Base-by-base conservation (phyloP, 2,329 filamentous ascomycete species). In the Eutypa lata region DNA sequence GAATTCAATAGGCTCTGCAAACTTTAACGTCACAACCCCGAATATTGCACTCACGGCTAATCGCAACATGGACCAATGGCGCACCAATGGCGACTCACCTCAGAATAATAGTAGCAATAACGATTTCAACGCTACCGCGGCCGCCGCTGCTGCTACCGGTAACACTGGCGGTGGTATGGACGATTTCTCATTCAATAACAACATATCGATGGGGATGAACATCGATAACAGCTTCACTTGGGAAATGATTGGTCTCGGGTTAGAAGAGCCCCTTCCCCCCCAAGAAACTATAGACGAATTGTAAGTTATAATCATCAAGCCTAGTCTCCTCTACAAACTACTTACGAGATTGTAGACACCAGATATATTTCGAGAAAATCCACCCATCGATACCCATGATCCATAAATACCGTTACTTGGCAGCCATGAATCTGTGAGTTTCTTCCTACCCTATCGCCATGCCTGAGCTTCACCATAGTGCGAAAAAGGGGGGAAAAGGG, bases 331-430 rank as follows among this genome's bases (percentile, higher is more conserved):
- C 28, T 14, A 6, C 26, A 31, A 10, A 6, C 10, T 5, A 31
- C 26, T 31, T 10, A 31, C 26, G 26, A 31, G 26, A 10, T 31
- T 31, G 10, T 66, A 90, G 86, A 55, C 88, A 95, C 64, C 82
- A 89, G 62, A 84, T 94, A 24, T 99, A 89, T 71, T 97, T 97
- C 67, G 86, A 92, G 52, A 97, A 95, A 70, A 81, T 96, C 10
- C 90, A 97, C 65, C 87, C 89, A 0, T 91, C 90, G 0, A 65
- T 90, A 52, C 91, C 94, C 16, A 89, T 97, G 80, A 89, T 97
- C 52, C 93, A 99, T 69, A 89, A 87, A 62, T 90, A 87, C 55
- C 85, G 93, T 49, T 97, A 94, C 68, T 77, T 94, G 53, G 89
- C 91, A 19, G 90, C 90, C 31, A 90, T 97, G 86, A 91, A 93